Conservation (phyloP, 139 green algal genomes). For the Picochlorum sp. region DNA sequence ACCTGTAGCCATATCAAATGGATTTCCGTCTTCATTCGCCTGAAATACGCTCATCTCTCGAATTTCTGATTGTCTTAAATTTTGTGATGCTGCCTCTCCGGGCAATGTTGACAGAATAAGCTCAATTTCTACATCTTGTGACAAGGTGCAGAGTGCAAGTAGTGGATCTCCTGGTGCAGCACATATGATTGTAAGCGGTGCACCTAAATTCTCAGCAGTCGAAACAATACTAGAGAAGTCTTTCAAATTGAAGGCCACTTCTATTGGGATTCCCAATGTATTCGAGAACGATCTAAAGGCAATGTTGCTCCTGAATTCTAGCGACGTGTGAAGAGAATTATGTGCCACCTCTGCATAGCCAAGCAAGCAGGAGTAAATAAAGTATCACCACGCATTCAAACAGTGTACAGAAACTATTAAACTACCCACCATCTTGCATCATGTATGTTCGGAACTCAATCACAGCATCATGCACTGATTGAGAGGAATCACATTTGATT, state of each 20-base stretch:
- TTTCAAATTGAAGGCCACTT: slow-evolving; percentile 70
- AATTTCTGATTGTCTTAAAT: no score
- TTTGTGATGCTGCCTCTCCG: no score
- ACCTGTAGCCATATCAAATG: no score
- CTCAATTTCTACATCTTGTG: not conserved
- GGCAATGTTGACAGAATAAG: no score
- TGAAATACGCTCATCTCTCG: no score
- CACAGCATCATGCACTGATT: not conserved
- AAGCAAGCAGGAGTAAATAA: not conserved
- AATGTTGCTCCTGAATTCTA: slow-evolving; percentile 45
- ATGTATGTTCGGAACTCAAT: not conserved
- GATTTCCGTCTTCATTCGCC: no score
- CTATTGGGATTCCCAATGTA: slow-evolving; percentile 6
- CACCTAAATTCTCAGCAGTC: slow-evolving; percentile 40
- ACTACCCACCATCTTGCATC: not conserved
- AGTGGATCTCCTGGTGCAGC: not conserved
- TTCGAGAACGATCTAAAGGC: slow-evolving; percentile 55
- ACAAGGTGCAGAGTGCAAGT: not conserved
- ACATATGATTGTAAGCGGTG: not conserved
- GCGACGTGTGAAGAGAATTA: slow-evolving; percentile 42
- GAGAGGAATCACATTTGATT: slow-evolving; percentile 19
- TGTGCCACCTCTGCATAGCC: slow-evolving; percentile 10
- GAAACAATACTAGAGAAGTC: slow-evolving; percentile 57
- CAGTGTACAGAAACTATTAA: no score
- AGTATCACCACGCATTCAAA: no score